Evolutionary conservation across 768 basidiomycete species (phyloP).

Genomic region (Lentinula raphanica): DNA sequence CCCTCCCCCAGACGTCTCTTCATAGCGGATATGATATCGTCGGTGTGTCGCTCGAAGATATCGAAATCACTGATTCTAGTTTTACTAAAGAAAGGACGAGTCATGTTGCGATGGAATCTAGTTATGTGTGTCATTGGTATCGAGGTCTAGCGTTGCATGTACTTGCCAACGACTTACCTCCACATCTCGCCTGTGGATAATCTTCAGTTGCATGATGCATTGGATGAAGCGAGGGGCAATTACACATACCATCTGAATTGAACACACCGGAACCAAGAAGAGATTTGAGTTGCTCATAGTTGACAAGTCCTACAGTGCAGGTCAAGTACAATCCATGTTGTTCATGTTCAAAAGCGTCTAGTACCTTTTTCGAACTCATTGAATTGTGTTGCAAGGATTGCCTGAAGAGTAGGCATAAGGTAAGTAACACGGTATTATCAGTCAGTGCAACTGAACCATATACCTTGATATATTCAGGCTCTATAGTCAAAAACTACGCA

Average conservation of each 20-base stretch:
- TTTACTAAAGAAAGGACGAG: conserved; percentile 55
- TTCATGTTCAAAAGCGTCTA: too few relatives aligned
- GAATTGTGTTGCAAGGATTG: conserved; percentile 35
- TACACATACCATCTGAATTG: conserved; percentile 43
- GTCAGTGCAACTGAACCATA: not conserved
- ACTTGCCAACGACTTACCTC: conserved; percentile 47
- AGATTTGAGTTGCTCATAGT: conserved; percentile 15
- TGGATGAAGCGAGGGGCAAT: not conserved
- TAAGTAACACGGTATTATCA: not conserved
- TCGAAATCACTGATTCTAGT: conserved; percentile 52
- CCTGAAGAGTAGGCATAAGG: conserved; percentile 1
- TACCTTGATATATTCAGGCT: conserved; percentile 24
- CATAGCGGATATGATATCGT: conserved; percentile 38
- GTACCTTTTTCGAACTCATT: conserved; percentile 30
- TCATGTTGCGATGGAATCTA: conserved; percentile 56
- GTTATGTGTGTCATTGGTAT: too few relatives aligned
- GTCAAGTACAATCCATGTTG: too few relatives aligned
- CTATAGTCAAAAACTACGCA: conserved; percentile 11
- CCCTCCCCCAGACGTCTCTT: conserved; percentile 38
- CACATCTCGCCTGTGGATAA: conserved; percentile 43
- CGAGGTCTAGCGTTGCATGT: too few relatives aligned
- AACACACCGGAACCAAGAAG: conserved; percentile 57
- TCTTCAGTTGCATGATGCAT: not conserved
- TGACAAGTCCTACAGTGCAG: conserved; percentile 11
- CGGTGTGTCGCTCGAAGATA: conserved; percentile 46